Evolutionary conservation across 805 yeast genomes (phyloP).

Genomic region (Kazachstania bromeliacearum): DNA sequence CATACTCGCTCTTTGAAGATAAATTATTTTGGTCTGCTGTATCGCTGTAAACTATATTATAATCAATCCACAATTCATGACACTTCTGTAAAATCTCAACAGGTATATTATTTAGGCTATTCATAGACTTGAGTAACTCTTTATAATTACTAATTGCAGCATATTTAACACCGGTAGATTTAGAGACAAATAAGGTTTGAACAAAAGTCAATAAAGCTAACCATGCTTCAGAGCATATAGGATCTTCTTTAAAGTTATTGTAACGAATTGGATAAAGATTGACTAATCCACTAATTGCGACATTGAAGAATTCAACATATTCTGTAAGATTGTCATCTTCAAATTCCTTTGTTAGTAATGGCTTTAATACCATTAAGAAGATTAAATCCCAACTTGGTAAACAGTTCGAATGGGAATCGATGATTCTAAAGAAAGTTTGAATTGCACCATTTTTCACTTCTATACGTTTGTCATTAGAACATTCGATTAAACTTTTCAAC

Average conservation of each 20-base stretch:
- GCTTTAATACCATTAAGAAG: conserved; percentile 50
- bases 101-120: conserved; percentile 28
- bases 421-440: conserved; percentile 77
- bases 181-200: conserved; percentile 31
- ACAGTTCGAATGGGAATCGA: conserved; percentile 57
- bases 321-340: conserved; percentile 30
- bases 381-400: conserved; percentile 63
- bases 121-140: conserved; percentile 41
- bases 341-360: conserved; percentile 32
- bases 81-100: conserved; percentile 27
- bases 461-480: conserved; percentile 55
- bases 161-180: conserved; percentile 36
- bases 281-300: conserved; percentile 58
- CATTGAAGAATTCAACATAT: conserved; percentile 52
- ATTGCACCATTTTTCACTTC: conserved; percentile 87
- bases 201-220: conserved; percentile 42
- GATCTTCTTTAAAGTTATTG: conserved; percentile 22
- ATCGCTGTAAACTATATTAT: conserved; percentile 38
- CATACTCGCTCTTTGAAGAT: conserved; percentile 39
- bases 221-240: conserved; percentile 40
- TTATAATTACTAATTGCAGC: conserved; percentile 49
- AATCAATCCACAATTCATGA: conserved; percentile 43
- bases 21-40: conserved; percentile 20
- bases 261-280: conserved; percentile 50
- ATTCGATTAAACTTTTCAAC: conserved; percentile 48